Conservation (phyloP, 208 protist genomes). For the Leishmania major region DNA sequence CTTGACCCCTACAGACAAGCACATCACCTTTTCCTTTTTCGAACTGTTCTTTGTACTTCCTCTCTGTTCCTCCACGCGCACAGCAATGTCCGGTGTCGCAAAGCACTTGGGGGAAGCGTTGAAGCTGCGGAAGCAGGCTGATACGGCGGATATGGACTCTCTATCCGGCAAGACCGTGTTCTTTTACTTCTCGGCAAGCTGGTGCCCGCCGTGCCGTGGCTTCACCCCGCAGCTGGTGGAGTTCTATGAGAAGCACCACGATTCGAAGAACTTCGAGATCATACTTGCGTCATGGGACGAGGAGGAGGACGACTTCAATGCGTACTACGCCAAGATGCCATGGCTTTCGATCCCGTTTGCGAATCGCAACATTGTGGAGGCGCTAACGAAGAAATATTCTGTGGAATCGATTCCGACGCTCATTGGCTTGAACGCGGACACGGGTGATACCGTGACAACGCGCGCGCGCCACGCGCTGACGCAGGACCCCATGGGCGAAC, state of each 20-base stretch:
- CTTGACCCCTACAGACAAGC: background rate
- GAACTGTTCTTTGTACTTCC: background rate
- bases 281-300: slow-evolving; percentile 81
- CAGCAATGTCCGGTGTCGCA: slow-evolving; percentile 16
- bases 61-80: background rate
- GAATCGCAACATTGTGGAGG: slow-evolving; percentile 35
- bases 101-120: slow-evolving; percentile 6
- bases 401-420: slow-evolving; percentile 82
- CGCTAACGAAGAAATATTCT: slow-evolving; percentile 50
- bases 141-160: slow-evolving; percentile 15
- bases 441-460: slow-evolving; percentile 63
- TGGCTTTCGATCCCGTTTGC: slow-evolving; percentile 76
- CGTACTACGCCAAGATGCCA: slow-evolving; percentile 86
- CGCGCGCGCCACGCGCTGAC: slow-evolving; percentile 51
- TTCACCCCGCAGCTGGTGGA: slow-evolving; percentile 89
- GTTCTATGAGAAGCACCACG: slow-evolving; percentile 78
- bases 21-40: background rate
- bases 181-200: slow-evolving; percentile 93
- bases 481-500: slow-evolving; percentile 61
- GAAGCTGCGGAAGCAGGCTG: slow-evolving; percentile 16
- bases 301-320: slow-evolving; percentile 65
- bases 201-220: slow-evolving; percentile 93
- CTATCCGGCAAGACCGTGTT: slow-evolving; percentile 67
- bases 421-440: slow-evolving; percentile 76
- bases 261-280: slow-evolving; percentile 88